Conservation (phyloP, 2,329 filamentous ascomycete genomes). For the Hypoxylon sp. region DNA sequence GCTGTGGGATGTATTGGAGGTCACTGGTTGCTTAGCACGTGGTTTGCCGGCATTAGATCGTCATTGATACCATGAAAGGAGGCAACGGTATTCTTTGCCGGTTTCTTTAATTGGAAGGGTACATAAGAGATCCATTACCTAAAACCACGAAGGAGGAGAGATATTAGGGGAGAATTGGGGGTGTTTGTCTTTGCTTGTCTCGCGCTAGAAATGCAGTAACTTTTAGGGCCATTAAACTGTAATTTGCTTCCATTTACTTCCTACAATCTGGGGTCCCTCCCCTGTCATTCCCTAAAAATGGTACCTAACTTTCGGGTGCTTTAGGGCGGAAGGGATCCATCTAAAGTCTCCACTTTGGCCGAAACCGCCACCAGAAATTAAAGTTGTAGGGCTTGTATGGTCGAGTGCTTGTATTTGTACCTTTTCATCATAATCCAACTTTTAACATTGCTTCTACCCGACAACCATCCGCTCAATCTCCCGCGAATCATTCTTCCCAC, state of each 20-base stretch:
- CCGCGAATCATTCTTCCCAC: constrained; percentile 48
- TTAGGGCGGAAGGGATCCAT: constrained; percentile 12
- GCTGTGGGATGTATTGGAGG: constrained; percentile 7
- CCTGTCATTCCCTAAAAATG: constrained; percentile 4
- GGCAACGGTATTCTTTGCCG: constrained; percentile 2
- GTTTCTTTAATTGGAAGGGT: constrained; percentile 5
- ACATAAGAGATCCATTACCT: neutral
- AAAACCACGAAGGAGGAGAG: neutral
- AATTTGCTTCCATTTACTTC: no score
- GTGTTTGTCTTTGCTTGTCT: neutral
- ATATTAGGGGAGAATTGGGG: no score
- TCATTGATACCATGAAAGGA: constrained; percentile 10
- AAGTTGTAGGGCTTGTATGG: constrained; percentile 29
- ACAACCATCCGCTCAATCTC: constrained; percentile 40
- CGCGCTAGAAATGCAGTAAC: neutral
- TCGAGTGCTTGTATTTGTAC: constrained; percentile 32
- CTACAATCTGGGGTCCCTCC: neutral
- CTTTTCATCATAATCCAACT: constrained; percentile 46
- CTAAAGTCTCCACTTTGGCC: constrained; percentile 41
- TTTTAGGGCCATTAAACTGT: no score
- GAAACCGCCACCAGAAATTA: constrained; percentile 47
- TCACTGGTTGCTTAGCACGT: constrained; percentile 40
- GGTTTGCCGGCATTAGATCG: constrained; percentile 33
- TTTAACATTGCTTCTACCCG: constrained; percentile 31
- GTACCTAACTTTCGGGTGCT: constrained; percentile 14